Evolutionary conservation across 805 yeast species (phyloP).

Genomic region (Candida alai): DNA sequence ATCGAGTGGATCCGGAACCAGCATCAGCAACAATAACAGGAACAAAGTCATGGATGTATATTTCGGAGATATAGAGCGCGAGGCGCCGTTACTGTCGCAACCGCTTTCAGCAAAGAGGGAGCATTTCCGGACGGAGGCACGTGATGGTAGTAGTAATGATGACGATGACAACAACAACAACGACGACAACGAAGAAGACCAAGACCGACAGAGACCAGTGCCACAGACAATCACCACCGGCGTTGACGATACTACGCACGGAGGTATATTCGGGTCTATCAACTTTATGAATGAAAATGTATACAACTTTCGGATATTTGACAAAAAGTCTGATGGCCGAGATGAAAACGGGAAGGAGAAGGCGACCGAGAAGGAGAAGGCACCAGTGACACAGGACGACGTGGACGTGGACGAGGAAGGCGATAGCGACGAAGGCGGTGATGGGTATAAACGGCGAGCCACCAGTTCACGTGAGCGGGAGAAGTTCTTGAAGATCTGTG

Average conservation of each 20-base stretch:
- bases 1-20: neutral
- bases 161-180: conserved; percentile 27
- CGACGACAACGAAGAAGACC: conserved; percentile 30
- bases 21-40: neutral
- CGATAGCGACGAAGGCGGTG: conserved; percentile 7
- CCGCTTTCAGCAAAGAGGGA: conserved; percentile 48
- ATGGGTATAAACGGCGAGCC: too few species aligned
- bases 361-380: neutral
- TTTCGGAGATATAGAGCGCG: conserved; percentile 41
- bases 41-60: conserved; percentile 48
- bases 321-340: conserved; percentile 8
- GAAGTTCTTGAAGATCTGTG: conserved; percentile 40
- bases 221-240: conserved; percentile 4
- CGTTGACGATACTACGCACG: conserved; percentile 6
- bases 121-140: conserved; percentile 27
- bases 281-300: conserved; percentile 34
- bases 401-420: conserved; percentile 9
- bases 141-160: conserved; percentile 13
- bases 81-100: conserved; percentile 49
- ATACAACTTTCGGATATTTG: conserved; percentile 32
- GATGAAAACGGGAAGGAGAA: neutral
- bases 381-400: neutral
- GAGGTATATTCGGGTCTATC: conserved; percentile 33
- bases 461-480: conserved; percentile 30
- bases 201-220: conserved; percentile 19